Evolutionary conservation across 345 rosid genomes (phyloP).

Genomic region (Crucihimalaya himalaica): DNA sequence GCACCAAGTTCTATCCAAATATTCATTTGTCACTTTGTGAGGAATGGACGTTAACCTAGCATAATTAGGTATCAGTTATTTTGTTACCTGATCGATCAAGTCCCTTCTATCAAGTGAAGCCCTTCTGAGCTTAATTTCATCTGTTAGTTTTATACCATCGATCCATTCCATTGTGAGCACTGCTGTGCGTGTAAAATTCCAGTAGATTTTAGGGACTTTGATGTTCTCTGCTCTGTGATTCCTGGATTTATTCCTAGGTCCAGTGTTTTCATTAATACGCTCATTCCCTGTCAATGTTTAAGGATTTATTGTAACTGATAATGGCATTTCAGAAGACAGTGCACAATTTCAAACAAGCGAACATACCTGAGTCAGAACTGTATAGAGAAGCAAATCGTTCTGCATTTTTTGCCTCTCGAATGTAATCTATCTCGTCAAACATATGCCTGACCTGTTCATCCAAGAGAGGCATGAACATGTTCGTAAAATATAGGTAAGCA

Average conservation of each 20-base stretch:
- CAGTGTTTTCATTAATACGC: constrained; percentile 40
- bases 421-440: constrained; percentile 95
- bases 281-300: constrained; percentile 45
- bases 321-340: constrained; percentile 7
- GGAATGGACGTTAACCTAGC: neutral
- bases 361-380: constrained; percentile 58
- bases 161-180: constrained; percentile 99
- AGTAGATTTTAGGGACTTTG: constrained; percentile 89
- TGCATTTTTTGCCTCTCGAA: constrained; percentile 90
- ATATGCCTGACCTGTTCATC: constrained; percentile 95
- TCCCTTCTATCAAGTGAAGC: constrained; percentile 69
- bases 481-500: constrained; percentile 32
- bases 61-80: neutral
- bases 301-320: constrained; percentile 1
- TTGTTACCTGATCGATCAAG: constrained; percentile 84
- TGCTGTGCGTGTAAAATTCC: constrained; percentile 74
- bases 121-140: constrained; percentile 55
- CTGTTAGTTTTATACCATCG: constrained; percentile 93
- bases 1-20: constrained; percentile 7
- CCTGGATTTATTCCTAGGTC: constrained; percentile 37
- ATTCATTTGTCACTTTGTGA: constrained; percentile 8
- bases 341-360: constrained; percentile 15
- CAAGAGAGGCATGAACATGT: constrained; percentile 54
- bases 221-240: constrained; percentile 50
- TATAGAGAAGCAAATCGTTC: constrained; percentile 88